These are phyloP conservation scores for Falciphora oryzae DNA, from an alignment of 2,329 filamentous ascomycete genomes.

Conservation along the genomic window DNA sequence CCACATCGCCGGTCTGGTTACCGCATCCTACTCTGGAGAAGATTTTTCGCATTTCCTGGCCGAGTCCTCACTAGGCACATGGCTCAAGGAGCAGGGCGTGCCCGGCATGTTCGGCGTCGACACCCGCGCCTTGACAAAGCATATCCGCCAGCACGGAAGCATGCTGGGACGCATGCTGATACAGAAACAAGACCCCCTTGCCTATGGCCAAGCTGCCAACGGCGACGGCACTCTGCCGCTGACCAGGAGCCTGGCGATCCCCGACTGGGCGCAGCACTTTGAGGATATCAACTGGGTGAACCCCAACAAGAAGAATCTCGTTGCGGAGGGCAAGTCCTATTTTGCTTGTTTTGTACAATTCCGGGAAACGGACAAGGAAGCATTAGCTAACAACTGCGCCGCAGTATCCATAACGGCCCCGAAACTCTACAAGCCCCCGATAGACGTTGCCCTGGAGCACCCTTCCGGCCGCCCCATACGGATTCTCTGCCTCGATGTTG, in stretches of 20 bases:
- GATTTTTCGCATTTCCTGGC: constrained; percentile 94
- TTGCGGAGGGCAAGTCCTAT: constrained; percentile 73
- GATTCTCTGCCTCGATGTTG: constrained; percentile 90
- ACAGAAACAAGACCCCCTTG: constrained; percentile 50
- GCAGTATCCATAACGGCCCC: constrained; percentile 83
- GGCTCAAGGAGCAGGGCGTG: constrained; percentile 93
- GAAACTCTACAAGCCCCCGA: constrained; percentile 75
- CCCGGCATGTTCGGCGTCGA: constrained; percentile 95
- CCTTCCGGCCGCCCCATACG: constrained; percentile 82
- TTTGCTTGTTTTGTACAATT: neutral
- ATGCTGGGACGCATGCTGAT: constrained; percentile 90
- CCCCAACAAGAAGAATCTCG: constrained; percentile 88
- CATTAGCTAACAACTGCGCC: neutral
- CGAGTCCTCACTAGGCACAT: constrained; percentile 80
- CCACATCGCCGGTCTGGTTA: constrained; percentile 86
- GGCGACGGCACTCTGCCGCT: constrained; percentile 10
- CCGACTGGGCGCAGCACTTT: constrained; percentile 53
- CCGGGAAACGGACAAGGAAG: no score
- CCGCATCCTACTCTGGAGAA: constrained; percentile 88
- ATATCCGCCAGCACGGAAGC: constrained; percentile 87
- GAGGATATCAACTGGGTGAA: constrained; percentile 84
- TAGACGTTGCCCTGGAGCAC: constrained; percentile 69
- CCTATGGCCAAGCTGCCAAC: constrained; percentile 29
- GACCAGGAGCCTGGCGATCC: constrained; percentile 24
- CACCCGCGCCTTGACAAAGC: constrained; percentile 88